Evolutionary conservation across 495 filamentous ascomycete species (phyloP), one percentile per base, ranked within the genome.

Genomic region (Lasiosphaeriaceae sp.): DNA sequence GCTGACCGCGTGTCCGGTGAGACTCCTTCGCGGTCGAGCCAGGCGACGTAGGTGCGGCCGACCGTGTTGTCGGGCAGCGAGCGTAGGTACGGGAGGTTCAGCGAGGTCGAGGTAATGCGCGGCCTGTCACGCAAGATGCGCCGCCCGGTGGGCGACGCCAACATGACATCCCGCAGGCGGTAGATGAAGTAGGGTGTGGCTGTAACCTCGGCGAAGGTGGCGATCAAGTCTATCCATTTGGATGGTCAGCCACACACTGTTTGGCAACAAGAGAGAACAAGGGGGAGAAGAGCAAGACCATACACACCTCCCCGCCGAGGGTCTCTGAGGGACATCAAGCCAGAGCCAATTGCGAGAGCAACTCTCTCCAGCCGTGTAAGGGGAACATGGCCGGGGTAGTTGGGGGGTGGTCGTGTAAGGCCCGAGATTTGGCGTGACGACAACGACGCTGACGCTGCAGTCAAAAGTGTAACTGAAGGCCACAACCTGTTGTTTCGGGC

Each of bases 151-250:
- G 89, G 80, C 58, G 84, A 75, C 11, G 81, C 71, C 51, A 97
- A 90, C 94, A 98, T 98, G 43, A 84, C 90, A 64, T 92, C 81
- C 54, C 90, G 90, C 14, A 99, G 90, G 50, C 90, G 88, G 76
- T 89, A 84, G 71, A 97, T 91, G 76, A 97, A 97, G 78, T 90
- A 96, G 24, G 95, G 94, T 31, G 91, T 90, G 50, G 92, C 89
- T 4, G 93, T 97, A 37, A 91, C 84, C 80, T 98, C 94, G 66
- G 92, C 95, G 16, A 96, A 85, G 22, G 91, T 81, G 21, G 94
- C 95, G 59, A 98, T 96, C 48, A 98, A 83, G 77, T 98, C 94
- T 92, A 53, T 4, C 4, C 46, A 22, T 14, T 31, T 17, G 26
- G 51, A 46, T 57, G 22, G 59, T 59, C 34, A 2, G 19, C 35